Conservation (phyloP, 352 stramenopile genomes). For the Pythium plurisporium region DNA sequence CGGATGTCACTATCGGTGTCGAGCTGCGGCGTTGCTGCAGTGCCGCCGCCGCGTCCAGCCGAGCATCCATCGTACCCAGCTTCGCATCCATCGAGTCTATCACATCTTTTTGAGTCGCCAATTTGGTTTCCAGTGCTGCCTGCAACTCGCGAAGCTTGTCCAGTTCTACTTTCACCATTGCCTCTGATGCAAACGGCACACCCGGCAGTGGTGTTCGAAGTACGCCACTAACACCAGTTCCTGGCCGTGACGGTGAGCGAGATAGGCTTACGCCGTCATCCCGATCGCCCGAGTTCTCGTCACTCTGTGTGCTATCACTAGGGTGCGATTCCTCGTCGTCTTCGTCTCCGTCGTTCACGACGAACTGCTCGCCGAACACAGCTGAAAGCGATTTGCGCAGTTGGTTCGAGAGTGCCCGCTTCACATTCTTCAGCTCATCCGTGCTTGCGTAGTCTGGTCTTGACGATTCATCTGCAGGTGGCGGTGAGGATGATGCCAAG, state of each 20-base stretch:
- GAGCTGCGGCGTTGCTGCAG: conserved; percentile 10
- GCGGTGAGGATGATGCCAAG: neutral
- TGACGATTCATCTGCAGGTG: neutral
- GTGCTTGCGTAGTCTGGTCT: conserved; percentile 29
- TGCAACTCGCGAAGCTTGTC: conserved; percentile 37
- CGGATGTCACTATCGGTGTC: neutral
- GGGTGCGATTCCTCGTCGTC: conserved; percentile 3
- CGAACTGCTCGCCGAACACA: conserved; percentile 32
- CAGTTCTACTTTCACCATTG: conserved; percentile 38
- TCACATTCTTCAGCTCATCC: conserved; percentile 42
- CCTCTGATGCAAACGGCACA: conserved; percentile 36
- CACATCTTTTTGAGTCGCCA: conserved; percentile 34
- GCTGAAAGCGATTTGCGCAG: conserved; percentile 39
- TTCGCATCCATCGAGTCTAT: conserved; percentile 32
- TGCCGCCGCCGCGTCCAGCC: conserved; percentile 12
- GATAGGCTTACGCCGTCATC: conserved; percentile 1
- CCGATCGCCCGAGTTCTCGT: neutral
- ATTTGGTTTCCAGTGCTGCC: conserved; percentile 27
- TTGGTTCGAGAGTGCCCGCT: conserved; percentile 41
- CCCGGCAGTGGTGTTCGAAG: conserved; percentile 23
- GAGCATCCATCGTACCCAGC: conserved; percentile 28
- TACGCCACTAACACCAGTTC: conserved; percentile 19
- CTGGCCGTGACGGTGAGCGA: conserved; percentile 7
- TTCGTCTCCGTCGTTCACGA: conserved; percentile 24
- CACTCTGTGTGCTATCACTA: no score